Evolutionary conservation across 179 eudicot species (phyloP), one percentile per base, ranked within the genome.

Genomic region (Amaranthus tricolor): DNA sequence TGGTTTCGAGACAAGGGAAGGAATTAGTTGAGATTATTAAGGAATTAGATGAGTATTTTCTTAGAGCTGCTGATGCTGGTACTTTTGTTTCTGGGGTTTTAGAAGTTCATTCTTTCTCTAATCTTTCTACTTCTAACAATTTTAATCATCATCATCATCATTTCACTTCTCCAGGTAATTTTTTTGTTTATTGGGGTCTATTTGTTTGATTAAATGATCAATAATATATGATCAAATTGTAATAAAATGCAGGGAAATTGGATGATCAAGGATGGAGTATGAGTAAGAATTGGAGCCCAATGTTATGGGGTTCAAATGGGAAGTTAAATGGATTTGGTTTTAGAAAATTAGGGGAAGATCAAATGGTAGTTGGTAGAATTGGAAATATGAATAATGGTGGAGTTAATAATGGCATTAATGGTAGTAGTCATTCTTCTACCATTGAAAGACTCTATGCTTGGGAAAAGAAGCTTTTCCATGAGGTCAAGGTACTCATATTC

Each of bases 391-490:
- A 64, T 61, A 43, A 47, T 48, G 72, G 70, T 63, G 21, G 69
- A 21, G 78, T 73, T 70, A 54, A 16, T 77, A 76, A 74, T 81
- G 71, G 13, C 7, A 64, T 74, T 47, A 74, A 57, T 70, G 73
- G 76, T 64, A 74, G 81, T 9, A 88, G 88, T 73, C 97, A 95
- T 77, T 80, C 90, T 68, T 89, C 93, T 48, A 93, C 99, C 15
- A 81, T 93, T 12, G 99, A 95, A 81, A 95, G 93, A 78, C 82
- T 95, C 50, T 86, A 90, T 84, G 97, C 93, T 62, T 93, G 99
- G 99, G 99, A 95, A 85, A 95, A 93, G 89, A 95, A 91, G 71
- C 86, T 95, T 47, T 95, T 87, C 70, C 77, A 73, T 72, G 97
- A 95, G 76, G 96, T 95, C 79, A 94, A 93, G 97, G 98, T 94